Percentiles rank a stretch among this genome's conserved stretches.
phyloP scores from a whole-genome alignment of 305 asterid species.

The Stenogyne calaminthoides region DNA sequence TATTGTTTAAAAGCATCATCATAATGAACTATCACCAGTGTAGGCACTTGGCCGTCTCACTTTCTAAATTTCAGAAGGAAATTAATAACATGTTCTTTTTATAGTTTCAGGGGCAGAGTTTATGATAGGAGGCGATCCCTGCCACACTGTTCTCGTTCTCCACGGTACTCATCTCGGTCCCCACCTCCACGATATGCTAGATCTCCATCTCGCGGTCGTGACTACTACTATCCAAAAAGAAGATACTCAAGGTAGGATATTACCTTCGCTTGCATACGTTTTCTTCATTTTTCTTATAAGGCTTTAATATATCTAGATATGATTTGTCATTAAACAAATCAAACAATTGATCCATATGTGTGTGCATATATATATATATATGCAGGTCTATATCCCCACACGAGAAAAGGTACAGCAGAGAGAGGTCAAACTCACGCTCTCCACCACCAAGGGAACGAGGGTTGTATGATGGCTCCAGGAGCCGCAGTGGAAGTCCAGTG shows the following conservation, averaged over 20 bases:
- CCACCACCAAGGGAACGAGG: slow-evolving; percentile 48
- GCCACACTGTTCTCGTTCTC: slow-evolving; percentile 74
- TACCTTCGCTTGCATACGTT: not conserved
- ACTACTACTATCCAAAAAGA: slow-evolving; percentile 68
- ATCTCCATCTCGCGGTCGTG: slow-evolving; percentile 64
- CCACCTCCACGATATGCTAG: slow-evolving; percentile 70
- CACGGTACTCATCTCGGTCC: slow-evolving; percentile 65
- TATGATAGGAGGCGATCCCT: slow-evolving; percentile 84
- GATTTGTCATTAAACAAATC: too few species aligned
- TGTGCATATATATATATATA: not conserved
- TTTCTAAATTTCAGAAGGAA: not conserved
- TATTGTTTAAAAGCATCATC: too few species aligned
- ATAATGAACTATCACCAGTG: not conserved
- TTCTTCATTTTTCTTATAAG: not conserved
- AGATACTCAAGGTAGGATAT: slow-evolving; percentile 65
- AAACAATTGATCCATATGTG: too few species aligned
- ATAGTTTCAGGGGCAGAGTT: slow-evolving; percentile 52
- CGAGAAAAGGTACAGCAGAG: slow-evolving; percentile 62
- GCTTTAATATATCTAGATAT: too few species aligned
- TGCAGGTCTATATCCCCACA: slow-evolving; percentile 77
- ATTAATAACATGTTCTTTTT: not conserved
- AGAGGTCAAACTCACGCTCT: slow-evolving; percentile 54
- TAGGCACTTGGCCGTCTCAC: not conserved
- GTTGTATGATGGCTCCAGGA: slow-evolving; percentile 38
- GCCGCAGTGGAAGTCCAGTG: slow-evolving; percentile 51